A percentile compares a stretch with the other conserved stretches of the same genome.
Evolutionary conservation across 139 green algal genomes (phyloP).

Genomic region (Nannochloris sp.): DNA sequence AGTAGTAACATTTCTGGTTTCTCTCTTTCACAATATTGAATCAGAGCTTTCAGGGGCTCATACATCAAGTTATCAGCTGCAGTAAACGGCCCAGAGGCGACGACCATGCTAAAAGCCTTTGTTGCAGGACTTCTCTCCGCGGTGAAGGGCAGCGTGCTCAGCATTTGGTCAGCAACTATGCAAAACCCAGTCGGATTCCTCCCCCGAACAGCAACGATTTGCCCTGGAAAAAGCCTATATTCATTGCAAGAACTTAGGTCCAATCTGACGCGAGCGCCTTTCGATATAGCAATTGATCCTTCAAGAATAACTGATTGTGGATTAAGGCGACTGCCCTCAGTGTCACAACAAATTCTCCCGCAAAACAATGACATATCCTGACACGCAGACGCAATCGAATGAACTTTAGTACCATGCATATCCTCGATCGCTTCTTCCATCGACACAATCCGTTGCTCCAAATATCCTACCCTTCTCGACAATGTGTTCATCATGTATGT

Average conservation of each 20-base stretch:
- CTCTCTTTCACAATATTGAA: conserved; percentile 39
- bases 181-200: conserved; percentile 63
- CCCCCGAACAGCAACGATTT: conserved; percentile 57
- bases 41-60: conserved; percentile 62
- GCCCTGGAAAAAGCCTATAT: conserved; percentile 62
- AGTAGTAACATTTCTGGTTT: conserved; percentile 69
- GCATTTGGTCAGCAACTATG: conserved; percentile 57
- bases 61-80: conserved; percentile 47
- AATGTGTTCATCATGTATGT: conserved; percentile 1
- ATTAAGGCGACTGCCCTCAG: conserved; percentile 50
- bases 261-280: conserved; percentile 56
- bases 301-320: conserved; percentile 63
- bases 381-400: conserved; percentile 23
- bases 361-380: conserved; percentile 55
- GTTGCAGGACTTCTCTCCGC: conserved; percentile 1
- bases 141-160: conserved; percentile 35
- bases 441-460: conserved; percentile 37
- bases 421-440: conserved; percentile 23
- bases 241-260: conserved; percentile 45
- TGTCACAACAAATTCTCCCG: conserved; percentile 60
- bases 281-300: conserved; percentile 40
- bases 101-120: conserved; percentile 31
- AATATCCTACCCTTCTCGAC: neutral
- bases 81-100: conserved; percentile 66
- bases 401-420: neutral